Evolutionary conservation across 352 stramenopile species (phyloP).

Genomic region (Pythium aristosporum): DNA sequence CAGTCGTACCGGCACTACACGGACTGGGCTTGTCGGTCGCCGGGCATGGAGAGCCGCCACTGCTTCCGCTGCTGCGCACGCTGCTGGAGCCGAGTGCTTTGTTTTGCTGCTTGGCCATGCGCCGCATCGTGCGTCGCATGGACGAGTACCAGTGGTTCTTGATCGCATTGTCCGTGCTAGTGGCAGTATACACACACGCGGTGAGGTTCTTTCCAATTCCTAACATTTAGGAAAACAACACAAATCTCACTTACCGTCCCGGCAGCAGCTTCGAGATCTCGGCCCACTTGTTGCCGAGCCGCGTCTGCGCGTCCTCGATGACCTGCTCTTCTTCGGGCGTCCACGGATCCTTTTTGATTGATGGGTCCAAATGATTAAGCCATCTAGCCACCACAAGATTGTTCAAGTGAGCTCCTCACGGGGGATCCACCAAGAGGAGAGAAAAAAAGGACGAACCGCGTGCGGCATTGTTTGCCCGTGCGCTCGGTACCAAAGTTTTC

Average conservation of each 20-base stretch:
- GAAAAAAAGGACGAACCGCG: conserved; percentile 33
- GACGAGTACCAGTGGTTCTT: conserved; percentile 93
- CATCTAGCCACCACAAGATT: conserved; percentile 32
- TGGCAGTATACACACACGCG: not conserved
- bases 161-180: conserved; percentile 85
- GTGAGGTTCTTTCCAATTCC: not conserved
- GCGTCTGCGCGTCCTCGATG: conserved; percentile 87
- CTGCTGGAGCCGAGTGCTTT: conserved; percentile 49
- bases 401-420: not conserved
- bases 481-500: conserved; percentile 83
- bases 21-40: conserved; percentile 1
- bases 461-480: conserved; percentile 84
- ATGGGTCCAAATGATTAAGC: conserved; percentile 84
- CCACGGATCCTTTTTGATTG: conserved; percentile 88
- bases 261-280: conserved; percentile 97
- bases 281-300: conserved; percentile 97
- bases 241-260: conserved; percentile 66
- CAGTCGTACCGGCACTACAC: not conserved
- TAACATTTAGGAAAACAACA: not conserved
- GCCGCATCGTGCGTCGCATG: conserved; percentile 88
- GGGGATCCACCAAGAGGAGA: conserved; percentile 2
- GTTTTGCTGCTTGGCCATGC: conserved; percentile 86
- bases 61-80: conserved; percentile 28
- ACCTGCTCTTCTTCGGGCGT: conserved; percentile 89
- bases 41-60: not conserved